A percentile compares a stretch with the other conserved stretches of the same genome.
Conservation (phyloP, 768 basidiomycete genomes). For the Mycena filopes region DNA sequence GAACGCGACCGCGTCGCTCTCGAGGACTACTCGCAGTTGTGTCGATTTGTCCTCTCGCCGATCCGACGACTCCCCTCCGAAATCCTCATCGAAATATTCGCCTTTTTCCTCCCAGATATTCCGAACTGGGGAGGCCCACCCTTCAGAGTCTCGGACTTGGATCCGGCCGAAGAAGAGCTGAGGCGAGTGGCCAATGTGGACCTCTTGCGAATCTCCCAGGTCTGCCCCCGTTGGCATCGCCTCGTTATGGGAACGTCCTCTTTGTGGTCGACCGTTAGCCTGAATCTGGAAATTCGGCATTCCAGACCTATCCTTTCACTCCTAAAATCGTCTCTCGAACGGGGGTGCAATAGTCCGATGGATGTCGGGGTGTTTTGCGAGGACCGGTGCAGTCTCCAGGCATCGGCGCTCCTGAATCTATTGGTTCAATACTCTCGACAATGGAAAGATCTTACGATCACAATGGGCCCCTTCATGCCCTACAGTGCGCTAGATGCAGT, state of each 20-base stretch:
- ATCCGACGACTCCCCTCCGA: conserved; percentile 8
- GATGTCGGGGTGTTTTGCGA: background rate
- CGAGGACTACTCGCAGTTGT: background rate
- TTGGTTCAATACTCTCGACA: conserved; percentile 12
- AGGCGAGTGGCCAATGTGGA: background rate
- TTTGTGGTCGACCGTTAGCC: conserved; percentile 1
- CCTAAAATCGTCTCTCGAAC: conserved; percentile 1
- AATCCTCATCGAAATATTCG: conserved; percentile 13
- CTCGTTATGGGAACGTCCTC: conserved; percentile 7
- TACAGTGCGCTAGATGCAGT: background rate
- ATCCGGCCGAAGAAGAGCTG: background rate
- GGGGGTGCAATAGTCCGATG: background rate
- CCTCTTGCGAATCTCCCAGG: conserved; percentile 12
- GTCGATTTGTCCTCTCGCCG: conserved; percentile 4
- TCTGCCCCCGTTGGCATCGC: conserved; percentile 14
- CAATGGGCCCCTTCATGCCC: background rate
- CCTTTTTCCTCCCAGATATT: background rate
- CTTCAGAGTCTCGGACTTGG: background rate
- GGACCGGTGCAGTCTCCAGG: background rate
- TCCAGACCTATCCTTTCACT: background rate
- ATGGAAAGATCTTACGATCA: conserved; percentile 1
- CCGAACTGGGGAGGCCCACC: background rate
- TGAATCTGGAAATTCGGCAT: background rate
- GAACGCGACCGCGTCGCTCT: background rate
- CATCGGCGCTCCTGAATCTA: background rate